These are phyloP conservation scores for Nakazawaea siamensis DNA, from an alignment of 805 yeast species.

Conservation along the genomic window DNA sequence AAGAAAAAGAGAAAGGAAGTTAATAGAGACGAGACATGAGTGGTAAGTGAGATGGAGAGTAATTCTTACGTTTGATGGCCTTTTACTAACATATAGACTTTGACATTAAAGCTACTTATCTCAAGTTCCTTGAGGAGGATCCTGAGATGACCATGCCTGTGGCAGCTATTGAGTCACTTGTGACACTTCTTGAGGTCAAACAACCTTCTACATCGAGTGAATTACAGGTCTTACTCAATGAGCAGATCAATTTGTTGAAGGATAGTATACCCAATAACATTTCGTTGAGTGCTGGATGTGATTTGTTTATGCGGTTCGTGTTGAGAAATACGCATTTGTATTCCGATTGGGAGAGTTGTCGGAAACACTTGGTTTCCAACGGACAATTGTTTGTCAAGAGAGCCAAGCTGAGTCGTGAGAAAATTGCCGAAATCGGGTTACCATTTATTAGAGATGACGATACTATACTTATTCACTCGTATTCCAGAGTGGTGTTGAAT, in stretches of 20 bases:
- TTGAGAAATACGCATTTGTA: constrained; percentile 79
- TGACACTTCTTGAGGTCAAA: constrained; percentile 69
- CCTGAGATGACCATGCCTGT: constrained; percentile 99
- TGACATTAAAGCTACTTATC: constrained; percentile 76
- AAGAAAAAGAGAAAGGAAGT: not conserved
- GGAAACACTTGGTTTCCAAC: constrained; percentile 80
- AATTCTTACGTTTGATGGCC: too few species aligned
- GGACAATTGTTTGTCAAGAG: constrained; percentile 88
- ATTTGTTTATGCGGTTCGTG: constrained; percentile 88
- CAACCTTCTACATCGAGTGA: constrained; percentile 94
- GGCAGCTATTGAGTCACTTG: constrained; percentile 94
- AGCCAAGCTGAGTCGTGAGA: constrained; percentile 82
- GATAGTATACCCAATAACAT: constrained; percentile 82
- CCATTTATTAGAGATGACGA: constrained; percentile 93
- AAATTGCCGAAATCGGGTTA: constrained; percentile 80
- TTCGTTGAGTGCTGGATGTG: constrained; percentile 95
- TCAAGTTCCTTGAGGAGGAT: constrained; percentile 77
- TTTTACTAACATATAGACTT: too few species aligned
- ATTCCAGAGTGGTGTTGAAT: constrained; percentile 81
- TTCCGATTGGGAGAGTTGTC: constrained; percentile 93
- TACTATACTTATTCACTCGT: constrained; percentile 81
- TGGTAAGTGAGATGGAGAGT: too few species aligned
- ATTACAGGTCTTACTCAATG: constrained; percentile 70
- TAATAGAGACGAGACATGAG: constrained; percentile 1
- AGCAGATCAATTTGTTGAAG: constrained; percentile 70